These are phyloP conservation scores for Gastrolobium villosum DNA, from an alignment of 306 rosid species.

Conservation along the genomic window DNA sequence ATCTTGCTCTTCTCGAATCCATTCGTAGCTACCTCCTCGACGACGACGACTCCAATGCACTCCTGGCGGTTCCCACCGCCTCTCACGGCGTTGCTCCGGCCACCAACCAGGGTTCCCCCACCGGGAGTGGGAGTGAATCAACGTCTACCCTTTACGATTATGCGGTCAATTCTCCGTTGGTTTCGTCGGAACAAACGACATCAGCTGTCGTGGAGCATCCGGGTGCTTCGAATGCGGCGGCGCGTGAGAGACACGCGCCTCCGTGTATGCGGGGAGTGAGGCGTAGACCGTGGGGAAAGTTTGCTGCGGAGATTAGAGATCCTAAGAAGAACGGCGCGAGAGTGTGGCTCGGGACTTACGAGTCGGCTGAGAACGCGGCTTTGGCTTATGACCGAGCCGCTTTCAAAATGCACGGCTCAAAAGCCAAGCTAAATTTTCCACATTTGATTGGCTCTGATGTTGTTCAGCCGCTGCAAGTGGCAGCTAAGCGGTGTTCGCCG, in stretches of 20 bases:
- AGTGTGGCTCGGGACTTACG: constrained; percentile 74
- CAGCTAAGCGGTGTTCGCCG: constrained; percentile 17
- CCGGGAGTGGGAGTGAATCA: neutral
- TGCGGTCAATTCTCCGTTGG: neutral
- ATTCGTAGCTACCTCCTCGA: constrained; percentile 42
- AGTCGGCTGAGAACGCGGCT: constrained; percentile 62
- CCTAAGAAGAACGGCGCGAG: constrained; percentile 60
- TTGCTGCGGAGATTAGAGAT: constrained; percentile 66
- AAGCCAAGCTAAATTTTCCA: constrained; percentile 73
- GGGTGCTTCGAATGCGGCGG: neutral
- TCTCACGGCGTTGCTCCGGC: neutral
- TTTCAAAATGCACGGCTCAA: constrained; percentile 64
- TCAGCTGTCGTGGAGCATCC: no score
- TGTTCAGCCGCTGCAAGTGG: neutral
- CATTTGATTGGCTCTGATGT: constrained; percentile 52
- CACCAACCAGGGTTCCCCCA: neutral
- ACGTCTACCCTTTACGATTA: neutral
- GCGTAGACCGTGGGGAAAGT: constrained; percentile 77
- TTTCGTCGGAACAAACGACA: neutral
- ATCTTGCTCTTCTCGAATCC: constrained; percentile 44
- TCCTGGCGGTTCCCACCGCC: neutral
- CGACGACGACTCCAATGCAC: constrained; percentile 30
- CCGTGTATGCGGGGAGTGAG: constrained; percentile 59
- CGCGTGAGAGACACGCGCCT: neutral
- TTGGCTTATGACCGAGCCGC: constrained; percentile 74